phyloP scores from a whole-genome alignment of 1,284 basidiomycete species.

The Stygiomarasmius scandens region DNA sequence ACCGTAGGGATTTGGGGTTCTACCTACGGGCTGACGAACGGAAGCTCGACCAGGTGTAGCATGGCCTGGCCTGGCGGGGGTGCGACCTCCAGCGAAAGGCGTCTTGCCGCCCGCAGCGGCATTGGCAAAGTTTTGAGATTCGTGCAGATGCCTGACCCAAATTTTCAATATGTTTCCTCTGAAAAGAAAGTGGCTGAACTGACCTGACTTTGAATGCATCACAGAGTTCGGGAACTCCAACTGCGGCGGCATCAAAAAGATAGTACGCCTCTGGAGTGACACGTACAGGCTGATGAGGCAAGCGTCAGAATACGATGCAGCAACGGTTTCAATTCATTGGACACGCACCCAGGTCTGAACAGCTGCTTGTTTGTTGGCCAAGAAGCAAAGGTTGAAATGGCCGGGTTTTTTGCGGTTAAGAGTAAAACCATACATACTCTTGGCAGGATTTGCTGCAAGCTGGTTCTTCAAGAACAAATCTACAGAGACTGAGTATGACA shows the following conservation, averaged over 20 bases:
- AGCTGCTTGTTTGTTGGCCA: conserved; percentile 88
- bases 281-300: conserved; percentile 69
- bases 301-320: no score
- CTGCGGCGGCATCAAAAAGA: conserved; percentile 85
- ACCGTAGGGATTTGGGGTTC: conserved; percentile 42
- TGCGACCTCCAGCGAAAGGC: conserved; percentile 76
- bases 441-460: conserved; percentile 90
- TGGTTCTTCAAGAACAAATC: conserved; percentile 90
- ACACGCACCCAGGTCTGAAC: conserved; percentile 86
- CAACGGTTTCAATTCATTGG: neutral
- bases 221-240: conserved; percentile 89
- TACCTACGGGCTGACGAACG: conserved; percentile 57
- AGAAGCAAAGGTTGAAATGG: conserved; percentile 92
- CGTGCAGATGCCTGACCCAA: conserved; percentile 67
- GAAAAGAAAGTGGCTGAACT: conserved; percentile 22
- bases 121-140: conserved; percentile 72
- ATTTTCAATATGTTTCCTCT: conserved; percentile 20
- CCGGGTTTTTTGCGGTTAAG: conserved; percentile 90
- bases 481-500: conserved; percentile 30
- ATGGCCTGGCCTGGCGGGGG: conserved; percentile 75
- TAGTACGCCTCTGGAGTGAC: conserved; percentile 91
- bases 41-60: conserved; percentile 78
- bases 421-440: conserved; percentile 95
- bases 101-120: conserved; percentile 72
- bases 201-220: conserved; percentile 95